Percentiles rank a stretch among this genome's conserved stretches.
Conservation (phyloP, 495 filamentous ascomycete species). For the Usnea hakonensis region DNA sequence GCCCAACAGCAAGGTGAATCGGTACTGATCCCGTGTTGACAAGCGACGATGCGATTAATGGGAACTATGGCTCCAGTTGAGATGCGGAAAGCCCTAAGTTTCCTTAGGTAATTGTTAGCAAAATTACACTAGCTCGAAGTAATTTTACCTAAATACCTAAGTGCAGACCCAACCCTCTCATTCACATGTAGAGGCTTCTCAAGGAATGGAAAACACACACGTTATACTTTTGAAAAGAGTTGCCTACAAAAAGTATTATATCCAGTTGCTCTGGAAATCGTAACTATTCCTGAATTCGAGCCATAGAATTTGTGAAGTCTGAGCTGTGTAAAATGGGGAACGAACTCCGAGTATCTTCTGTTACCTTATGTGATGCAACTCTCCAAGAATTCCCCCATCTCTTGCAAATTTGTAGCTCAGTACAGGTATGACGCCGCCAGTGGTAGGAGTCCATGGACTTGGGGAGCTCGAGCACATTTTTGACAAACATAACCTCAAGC, state of each 20-base stretch:
- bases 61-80: not conserved
- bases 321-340: no score
- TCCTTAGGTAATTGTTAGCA: no score
- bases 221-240: no score
- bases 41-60: not conserved
- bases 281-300: not conserved
- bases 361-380: not conserved
- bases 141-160: no score
- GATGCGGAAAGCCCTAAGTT: no score
- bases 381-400: not conserved
- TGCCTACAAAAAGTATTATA: no score
- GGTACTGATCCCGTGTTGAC: not conserved
- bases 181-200: no score
- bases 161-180: no score
- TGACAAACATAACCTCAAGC: conserved; percentile 14
- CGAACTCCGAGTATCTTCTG: no score
- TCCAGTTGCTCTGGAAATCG: no score
- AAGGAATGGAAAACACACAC: no score
- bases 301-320: not conserved
- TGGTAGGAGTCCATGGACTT: conserved; percentile 2
- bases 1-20: not conserved
- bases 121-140: no score
- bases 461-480: conserved; percentile 12
- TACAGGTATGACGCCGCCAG: conserved; percentile 9
- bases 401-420: not conserved